phyloP scores from a whole-genome alignment of 352 stramenopile genomes.

The Blastocystis sp. region DNA sequence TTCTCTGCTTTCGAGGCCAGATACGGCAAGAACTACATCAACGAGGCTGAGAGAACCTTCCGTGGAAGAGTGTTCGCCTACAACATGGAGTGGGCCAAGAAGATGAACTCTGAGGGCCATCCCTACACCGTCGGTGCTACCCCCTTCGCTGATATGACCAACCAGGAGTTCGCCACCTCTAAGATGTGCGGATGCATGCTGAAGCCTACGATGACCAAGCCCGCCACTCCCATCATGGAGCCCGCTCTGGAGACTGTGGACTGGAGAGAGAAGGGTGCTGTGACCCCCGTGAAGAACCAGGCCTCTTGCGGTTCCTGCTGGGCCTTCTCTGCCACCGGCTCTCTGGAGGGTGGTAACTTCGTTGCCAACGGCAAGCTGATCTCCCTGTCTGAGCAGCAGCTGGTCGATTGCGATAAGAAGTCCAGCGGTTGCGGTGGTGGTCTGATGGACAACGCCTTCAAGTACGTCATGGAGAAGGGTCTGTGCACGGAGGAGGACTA shows the following conservation, averaged over 20 bases:
- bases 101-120: slow-evolving; percentile 78
- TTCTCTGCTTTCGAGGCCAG: slow-evolving; percentile 66
- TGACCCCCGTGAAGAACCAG: slow-evolving; percentile 86
- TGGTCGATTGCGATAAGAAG: slow-evolving; percentile 84
- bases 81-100: slow-evolving; percentile 82
- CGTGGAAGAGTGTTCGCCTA: slow-evolving; percentile 80
- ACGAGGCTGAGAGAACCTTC: slow-evolving; percentile 71
- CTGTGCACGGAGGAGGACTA: slow-evolving; percentile 89
- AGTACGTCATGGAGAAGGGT: slow-evolving; percentile 81
- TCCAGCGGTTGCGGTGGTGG: slow-evolving; percentile 82
- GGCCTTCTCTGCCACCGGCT: slow-evolving; percentile 82
- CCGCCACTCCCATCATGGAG: slow-evolving; percentile 65
- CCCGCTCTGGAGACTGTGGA: slow-evolving; percentile 76
- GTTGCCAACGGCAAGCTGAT: slow-evolving; percentile 79
- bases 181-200: slow-evolving; percentile 77
- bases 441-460: slow-evolving; percentile 83
- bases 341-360: slow-evolving; percentile 79
- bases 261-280: slow-evolving; percentile 69
- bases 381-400: slow-evolving; percentile 82
- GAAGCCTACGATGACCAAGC: slow-evolving; percentile 72
- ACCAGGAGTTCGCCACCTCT: slow-evolving; percentile 86
- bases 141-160: slow-evolving; percentile 88
- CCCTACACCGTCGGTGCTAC: slow-evolving; percentile 88
- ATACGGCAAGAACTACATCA: slow-evolving; percentile 70
- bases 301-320: slow-evolving; percentile 87